These are phyloP conservation scores for Juglanconis juglandina DNA, from an alignment of 2,329 filamentous ascomycete species.

Conservation along the genomic window DNA sequence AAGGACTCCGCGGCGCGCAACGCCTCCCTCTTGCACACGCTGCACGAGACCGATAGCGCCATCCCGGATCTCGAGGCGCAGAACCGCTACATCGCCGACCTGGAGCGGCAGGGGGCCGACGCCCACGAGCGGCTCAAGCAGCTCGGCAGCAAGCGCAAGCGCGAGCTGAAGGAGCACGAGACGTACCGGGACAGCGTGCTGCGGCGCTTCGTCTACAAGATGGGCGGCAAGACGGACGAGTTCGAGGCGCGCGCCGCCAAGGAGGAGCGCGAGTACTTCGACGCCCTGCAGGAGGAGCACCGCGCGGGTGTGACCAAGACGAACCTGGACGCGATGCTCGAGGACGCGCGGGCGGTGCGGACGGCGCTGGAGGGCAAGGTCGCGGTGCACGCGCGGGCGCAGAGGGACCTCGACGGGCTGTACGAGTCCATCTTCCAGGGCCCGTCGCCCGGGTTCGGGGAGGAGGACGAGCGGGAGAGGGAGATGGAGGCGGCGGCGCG, in stretches of 20 bases:
- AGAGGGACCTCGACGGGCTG: conserved; percentile 46
- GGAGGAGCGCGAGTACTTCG: conserved; percentile 54
- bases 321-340: conserved; percentile 36
- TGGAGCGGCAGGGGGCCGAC: conserved; percentile 37
- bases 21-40: conserved; percentile 40
- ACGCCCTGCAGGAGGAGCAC: conserved; percentile 47
- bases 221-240: conserved; percentile 46
- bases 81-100: conserved; percentile 40
- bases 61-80: conserved; percentile 43
- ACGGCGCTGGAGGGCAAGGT: conserved; percentile 34
- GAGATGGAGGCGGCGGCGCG: conserved; percentile 31
- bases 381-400: conserved; percentile 35
- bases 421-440: conserved; percentile 54
- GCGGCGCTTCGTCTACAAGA: conserved; percentile 49
- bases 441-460: conserved; percentile 48
- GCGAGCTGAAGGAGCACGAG: conserved; percentile 50
- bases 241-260: conserved; percentile 47
- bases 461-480: conserved; percentile 48
- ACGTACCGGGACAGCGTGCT: conserved; percentile 51
- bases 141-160: conserved; percentile 38
- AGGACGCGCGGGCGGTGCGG: conserved; percentile 35
- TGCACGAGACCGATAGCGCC: conserved; percentile 49
- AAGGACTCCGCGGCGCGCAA: conserved; percentile 38
- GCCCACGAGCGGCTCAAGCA: conserved; percentile 35
- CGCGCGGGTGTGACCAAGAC: conserved; percentile 41